Evolutionary conservation across 331 rosid species (phyloP).

Genomic region (Stylosanthes scabra): DNA sequence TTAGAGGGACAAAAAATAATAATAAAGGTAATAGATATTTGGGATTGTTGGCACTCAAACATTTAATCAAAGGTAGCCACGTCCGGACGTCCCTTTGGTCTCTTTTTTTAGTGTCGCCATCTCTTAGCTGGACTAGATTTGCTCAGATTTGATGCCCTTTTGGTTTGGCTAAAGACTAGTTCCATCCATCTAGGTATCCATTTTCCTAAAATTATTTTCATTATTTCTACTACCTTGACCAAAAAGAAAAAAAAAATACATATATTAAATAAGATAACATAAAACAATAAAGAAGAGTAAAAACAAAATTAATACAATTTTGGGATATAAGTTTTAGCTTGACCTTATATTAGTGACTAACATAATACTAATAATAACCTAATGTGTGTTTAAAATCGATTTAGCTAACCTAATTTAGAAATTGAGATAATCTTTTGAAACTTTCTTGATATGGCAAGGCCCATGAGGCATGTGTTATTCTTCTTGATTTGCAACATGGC

Average conservation of each 20-base stretch:
- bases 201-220: not conserved
- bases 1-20: not conserved
- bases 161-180: constrained; percentile 28
- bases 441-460: constrained; percentile 14
- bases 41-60: constrained; percentile 25
- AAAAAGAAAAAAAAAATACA: not conserved
- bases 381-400: not conserved
- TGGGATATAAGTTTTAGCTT: not conserved
- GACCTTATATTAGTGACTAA: not conserved
- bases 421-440: not conserved
- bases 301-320: not conserved
- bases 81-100: constrained; percentile 55
- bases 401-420: constrained; percentile 20
- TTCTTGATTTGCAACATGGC: constrained; percentile 1
- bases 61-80: constrained; percentile 37
- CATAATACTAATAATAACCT: not conserved
- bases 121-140: constrained; percentile 57
- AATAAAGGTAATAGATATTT: constrained; percentile 7
- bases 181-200: constrained; percentile 25
- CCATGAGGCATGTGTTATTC: not conserved
- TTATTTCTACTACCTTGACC: not conserved
- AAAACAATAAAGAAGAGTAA: no score
- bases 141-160: constrained; percentile 37
- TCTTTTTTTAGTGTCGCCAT: constrained; percentile 45
- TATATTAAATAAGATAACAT: not conserved